Evolutionary conservation across 2,329 filamentous ascomycete genomes (phyloP).

Genomic region (Cryphonectria japonica): DNA sequence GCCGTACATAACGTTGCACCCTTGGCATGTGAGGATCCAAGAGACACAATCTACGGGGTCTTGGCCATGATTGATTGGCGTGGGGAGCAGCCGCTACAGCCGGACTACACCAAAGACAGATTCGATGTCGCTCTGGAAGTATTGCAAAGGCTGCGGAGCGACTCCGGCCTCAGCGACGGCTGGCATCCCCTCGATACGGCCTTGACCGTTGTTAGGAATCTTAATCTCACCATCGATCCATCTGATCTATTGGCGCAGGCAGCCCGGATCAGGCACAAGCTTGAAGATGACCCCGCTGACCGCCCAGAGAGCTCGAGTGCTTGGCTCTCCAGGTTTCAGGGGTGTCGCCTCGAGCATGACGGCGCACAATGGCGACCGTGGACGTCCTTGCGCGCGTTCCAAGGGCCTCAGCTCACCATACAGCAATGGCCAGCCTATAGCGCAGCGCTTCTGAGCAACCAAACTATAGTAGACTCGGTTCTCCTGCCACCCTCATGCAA

Average conservation of each 20-base stretch:
- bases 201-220: background rate
- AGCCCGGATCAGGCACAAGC: background rate
- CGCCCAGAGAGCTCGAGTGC: background rate
- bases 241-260: background rate
- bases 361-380: background rate
- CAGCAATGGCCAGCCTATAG: background rate
- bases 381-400: background rate
- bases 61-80: conserved; percentile 4
- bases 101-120: conserved; percentile 10
- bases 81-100: background rate
- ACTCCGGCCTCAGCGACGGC: background rate
- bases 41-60: conserved; percentile 14
- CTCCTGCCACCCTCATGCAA: background rate
- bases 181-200: background rate
- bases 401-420: background rate
- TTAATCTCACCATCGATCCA: background rate
- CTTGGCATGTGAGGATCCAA: conserved; percentile 5
- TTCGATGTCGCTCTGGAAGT: background rate
- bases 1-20: background rate
- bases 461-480: background rate
- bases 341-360: background rate
- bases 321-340: background rate
- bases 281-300: background rate
- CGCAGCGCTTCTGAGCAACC: no score
- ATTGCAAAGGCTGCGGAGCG: background rate